Base-by-base conservation (phyloP, 1,284 basidiomycete species). In the Rhodotorula sp. region DNA sequence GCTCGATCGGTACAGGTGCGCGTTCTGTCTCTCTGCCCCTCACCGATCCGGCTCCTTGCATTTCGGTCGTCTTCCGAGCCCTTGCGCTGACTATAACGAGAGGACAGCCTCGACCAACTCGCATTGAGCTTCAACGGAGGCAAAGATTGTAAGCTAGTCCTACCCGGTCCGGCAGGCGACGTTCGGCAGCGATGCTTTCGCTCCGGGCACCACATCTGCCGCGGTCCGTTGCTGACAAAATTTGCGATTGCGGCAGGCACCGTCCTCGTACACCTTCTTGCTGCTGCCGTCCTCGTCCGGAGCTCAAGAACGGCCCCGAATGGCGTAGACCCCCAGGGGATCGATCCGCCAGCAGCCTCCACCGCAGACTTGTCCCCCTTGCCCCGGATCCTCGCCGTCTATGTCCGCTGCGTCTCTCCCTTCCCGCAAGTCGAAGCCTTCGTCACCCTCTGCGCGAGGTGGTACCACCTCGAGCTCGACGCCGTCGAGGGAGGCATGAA, bases 81-180 rank as follows among this genome's bases (percentile, higher is more conserved):
- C 47, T 21, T 12, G 14, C 54, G 3, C 38, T 47, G 12, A 28
- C 43, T 14, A 43, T 23, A 34, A 49, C 5, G 21, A 28, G 5
- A 5, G 1, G 8, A 50, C 68, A 77, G 76, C 12, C 50, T 67
- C 52, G 52, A 66, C 19, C 54, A 68, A 50, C 23, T 76, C 14
- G 70, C 72, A 3, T 84, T 99, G 64, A 97, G 93, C 81, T 99
- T 97, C 84, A 99, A 99, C 77, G 95, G 95, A 19, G 95, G 95
- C 58, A 99, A 99, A 81, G 95, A 99, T 80, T 98, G 94, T 94
- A 77, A 78, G 91, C 84, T 0, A 43, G 2, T 14, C 38, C 38
- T 12, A 12, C 38, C 38, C 38, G 38, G 38, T 38, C 38, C 38
- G 7, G 12, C 38, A 7, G 38, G 7, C 38, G 38, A 38, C 38